phyloP scores from a whole-genome alignment of 192 early-diverging fungal genomes.

The Backusella circina region DNA sequence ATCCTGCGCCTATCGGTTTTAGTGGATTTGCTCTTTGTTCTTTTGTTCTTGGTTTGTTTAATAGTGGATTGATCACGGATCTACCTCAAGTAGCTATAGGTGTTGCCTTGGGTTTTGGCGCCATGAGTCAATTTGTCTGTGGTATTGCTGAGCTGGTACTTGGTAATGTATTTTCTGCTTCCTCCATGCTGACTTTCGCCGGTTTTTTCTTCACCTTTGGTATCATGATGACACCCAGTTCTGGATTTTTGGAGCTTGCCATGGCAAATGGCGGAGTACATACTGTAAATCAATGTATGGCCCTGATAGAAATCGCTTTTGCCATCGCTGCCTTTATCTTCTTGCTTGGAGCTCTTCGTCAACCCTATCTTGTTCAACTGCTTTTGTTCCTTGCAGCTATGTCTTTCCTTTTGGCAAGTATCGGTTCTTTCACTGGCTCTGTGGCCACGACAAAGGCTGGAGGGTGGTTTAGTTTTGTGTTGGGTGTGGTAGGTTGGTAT shows the following conservation, averaged over 20 bases:
- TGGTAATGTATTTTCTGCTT: slow-evolving; percentile 24
- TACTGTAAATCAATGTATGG: not conserved
- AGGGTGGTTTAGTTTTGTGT: slow-evolving; percentile 23
- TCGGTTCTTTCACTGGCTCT: not conserved
- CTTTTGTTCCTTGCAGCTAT: slow-evolving; percentile 9
- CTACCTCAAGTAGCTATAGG: slow-evolving; percentile 24
- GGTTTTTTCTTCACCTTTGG: slow-evolving; percentile 28
- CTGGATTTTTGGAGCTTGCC: not conserved
- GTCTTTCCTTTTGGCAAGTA: slow-evolving; percentile 13
- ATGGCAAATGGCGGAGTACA: not conserved
- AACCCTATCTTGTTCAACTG: slow-evolving; percentile 6
- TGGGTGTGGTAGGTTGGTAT: slow-evolving; percentile 23
- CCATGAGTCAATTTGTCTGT: slow-evolving; percentile 16
- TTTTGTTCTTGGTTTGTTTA: slow-evolving; percentile 23
- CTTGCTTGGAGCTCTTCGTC: slow-evolving; percentile 23
- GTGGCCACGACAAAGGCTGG: not conserved
- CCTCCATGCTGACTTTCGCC: slow-evolving; percentile 17
- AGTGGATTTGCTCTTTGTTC: slow-evolving; percentile 18
- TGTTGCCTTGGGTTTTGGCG: slow-evolving; percentile 10
- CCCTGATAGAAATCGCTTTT: slow-evolving; percentile 10
- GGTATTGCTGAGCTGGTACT: slow-evolving; percentile 11
- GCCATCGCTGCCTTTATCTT: slow-evolving; percentile 18
- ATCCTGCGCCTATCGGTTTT: slow-evolving; percentile 22
- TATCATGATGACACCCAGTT: slow-evolving; percentile 23
- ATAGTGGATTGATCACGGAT: slow-evolving; percentile 11